Conservation (phyloP, 2,329 filamentous ascomycete species). For the Scedosporium apiospermum region DNA sequence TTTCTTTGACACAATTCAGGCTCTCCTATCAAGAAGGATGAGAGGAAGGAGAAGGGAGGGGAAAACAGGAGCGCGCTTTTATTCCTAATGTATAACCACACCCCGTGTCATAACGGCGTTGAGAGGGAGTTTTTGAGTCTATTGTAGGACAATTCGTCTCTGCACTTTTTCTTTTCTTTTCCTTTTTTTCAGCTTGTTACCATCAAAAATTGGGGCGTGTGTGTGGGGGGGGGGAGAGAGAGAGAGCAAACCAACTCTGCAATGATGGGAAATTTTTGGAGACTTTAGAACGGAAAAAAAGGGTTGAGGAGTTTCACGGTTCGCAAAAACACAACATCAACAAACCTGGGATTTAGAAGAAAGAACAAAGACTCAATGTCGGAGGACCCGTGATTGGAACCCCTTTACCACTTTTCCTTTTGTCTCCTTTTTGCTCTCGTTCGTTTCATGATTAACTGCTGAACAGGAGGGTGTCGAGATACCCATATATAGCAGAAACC, state of each 20-base stretch:
- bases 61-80: conserved; percentile 6
- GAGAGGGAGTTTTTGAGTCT: not conserved
- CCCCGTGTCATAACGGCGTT: conserved; percentile 1
- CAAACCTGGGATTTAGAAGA: not conserved
- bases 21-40: not conserved
- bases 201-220: not conserved
- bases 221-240: not conserved
- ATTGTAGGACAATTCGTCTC: too few relatives aligned
- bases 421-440: too few relatives aligned
- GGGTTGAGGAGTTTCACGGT: not conserved
- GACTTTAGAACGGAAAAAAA: not conserved
- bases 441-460: too few relatives aligned
- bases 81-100: conserved; percentile 11
- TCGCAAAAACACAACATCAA: not conserved
- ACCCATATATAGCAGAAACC: too few relatives aligned
- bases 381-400: too few relatives aligned
- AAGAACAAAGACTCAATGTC: too few relatives aligned
- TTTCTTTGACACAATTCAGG: not conserved
- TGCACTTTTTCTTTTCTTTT: not conserved
- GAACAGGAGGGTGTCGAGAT: too few relatives aligned
- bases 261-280: not conserved
- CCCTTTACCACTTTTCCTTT: too few relatives aligned
- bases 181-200: not conserved
- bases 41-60: not conserved
- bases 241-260: not conserved